Percentiles rank a stretch among this genome's conserved stretches.
phyloP scores from a whole-genome alignment of 768 basidiomycete genomes.

The Aureoboletus auriporus region DNA sequence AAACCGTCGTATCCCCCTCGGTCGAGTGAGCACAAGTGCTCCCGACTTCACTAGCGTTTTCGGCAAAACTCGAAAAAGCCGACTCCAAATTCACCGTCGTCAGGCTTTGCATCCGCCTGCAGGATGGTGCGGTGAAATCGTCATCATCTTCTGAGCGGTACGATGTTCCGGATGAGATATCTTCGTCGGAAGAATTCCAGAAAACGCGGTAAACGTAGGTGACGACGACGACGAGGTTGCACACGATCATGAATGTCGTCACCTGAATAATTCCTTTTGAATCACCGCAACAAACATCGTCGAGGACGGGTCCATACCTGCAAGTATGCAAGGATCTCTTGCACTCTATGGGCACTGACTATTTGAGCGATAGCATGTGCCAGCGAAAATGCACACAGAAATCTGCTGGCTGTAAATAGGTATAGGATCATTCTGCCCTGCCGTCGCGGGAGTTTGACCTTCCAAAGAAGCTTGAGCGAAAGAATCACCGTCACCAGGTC shows the following conservation, averaged over 20 bases:
- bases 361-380: neutral
- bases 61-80: neutral
- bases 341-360: neutral
- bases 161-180: neutral
- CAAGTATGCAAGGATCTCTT: neutral
- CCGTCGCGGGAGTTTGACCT: slow-evolving; percentile 9
- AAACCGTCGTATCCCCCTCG: too few species aligned
- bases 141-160: neutral
- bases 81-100: slow-evolving; percentile 9
- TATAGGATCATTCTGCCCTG: slow-evolving; percentile 16
- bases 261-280: neutral
- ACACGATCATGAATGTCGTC: neutral
- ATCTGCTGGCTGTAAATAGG: slow-evolving; percentile 10
- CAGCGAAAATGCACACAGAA: slow-evolving; percentile 5
- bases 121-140: slow-evolving; percentile 9
- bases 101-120: neutral
- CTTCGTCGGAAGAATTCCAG: neutral
- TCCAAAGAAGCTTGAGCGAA: slow-evolving; percentile 15
- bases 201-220: slow-evolving; percentile 1
- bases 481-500: neutral
- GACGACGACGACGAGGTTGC: neutral
- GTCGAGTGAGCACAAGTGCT: neutral
- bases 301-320: neutral
- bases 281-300: neutral
- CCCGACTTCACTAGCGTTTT: neutral